Conservation (phyloP, 306 rosid species). For the Corylus avellana region DNA sequence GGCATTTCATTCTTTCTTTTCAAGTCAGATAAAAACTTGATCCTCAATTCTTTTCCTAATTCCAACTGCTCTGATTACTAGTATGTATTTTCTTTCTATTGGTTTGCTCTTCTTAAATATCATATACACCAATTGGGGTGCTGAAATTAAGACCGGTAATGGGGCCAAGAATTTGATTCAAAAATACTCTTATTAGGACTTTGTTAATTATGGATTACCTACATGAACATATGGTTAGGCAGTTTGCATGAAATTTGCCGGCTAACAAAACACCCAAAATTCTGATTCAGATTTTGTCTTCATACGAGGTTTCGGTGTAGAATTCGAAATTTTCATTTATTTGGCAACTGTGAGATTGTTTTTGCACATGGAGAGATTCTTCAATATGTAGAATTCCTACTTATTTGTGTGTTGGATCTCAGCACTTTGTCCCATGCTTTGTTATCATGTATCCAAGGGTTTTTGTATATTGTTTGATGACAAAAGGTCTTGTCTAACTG, state of each 20-base stretch:
- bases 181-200: not conserved
- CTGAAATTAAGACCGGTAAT: not conserved
- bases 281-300: not conserved
- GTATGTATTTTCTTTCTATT: not conserved
- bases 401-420: not conserved
- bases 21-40: not conserved
- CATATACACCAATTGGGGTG: not conserved
- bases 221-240: no score
- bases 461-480: not conserved
- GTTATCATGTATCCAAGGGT: not conserved
- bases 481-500: not conserved
- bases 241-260: not conserved
- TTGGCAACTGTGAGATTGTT: not conserved
- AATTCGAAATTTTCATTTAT: not conserved
- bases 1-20: not conserved
- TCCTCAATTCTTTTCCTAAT: not conserved
- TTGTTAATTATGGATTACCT: no score
- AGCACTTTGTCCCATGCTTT: not conserved
- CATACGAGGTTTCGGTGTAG: not conserved
- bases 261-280: not conserved
- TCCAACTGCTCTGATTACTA: not conserved
- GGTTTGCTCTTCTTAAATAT: no score
- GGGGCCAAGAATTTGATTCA: not conserved
- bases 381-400: not conserved
- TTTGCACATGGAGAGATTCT: not conserved